These are phyloP conservation scores for Cladophialophora immunda DNA, from an alignment of 2,329 filamentous ascomycete species.

Conservation along the genomic window DNA sequence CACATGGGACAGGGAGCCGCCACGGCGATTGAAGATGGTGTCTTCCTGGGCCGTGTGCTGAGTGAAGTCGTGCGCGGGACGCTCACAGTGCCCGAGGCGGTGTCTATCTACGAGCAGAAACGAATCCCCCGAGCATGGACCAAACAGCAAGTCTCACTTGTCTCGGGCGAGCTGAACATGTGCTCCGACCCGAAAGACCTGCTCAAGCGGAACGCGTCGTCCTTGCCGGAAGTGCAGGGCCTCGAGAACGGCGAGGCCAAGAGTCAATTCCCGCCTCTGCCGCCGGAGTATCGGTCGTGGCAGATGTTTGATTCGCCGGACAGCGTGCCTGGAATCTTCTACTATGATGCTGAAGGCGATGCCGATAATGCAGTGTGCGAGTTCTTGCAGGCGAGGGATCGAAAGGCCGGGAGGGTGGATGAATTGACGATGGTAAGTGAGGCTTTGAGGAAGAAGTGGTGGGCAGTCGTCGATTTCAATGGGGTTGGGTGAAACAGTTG, in stretches of 20 bases:
- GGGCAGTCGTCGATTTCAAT: conserved; percentile 22
- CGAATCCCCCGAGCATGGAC: conserved; percentile 53
- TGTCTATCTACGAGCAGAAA: conserved; percentile 50
- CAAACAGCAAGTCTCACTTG: conserved; percentile 51
- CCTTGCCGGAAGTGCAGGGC: conserved; percentile 3
- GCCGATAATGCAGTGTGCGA: conserved; percentile 32
- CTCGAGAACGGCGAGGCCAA: conserved; percentile 5
- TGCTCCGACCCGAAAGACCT: conserved; percentile 19
- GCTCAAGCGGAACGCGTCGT: conserved; percentile 10
- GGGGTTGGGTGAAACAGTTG: conserved; percentile 1
- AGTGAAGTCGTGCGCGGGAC: conserved; percentile 46
- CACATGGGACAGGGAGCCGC: conserved; percentile 54
- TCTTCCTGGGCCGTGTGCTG: conserved; percentile 50
- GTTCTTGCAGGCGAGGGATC: conserved; percentile 21
- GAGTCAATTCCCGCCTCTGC: conserved; percentile 13
- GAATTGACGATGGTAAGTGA: conserved; percentile 25
- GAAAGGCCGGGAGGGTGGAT: conserved; percentile 21
- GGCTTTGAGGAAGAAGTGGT: conserved; percentile 26
- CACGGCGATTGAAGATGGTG: conserved; percentile 55
- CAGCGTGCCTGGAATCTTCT: conserved; percentile 26
- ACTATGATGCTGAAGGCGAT: conserved; percentile 34
- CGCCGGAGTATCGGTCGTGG: conserved; percentile 27
- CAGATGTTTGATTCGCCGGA: conserved; percentile 26
- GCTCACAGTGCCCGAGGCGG: conserved; percentile 46
- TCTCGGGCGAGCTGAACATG: conserved; percentile 30